Evolutionary conservation across 176 grass and related monocot genomes (phyloP).

Genomic region (Rhynchospora pubera): DNA sequence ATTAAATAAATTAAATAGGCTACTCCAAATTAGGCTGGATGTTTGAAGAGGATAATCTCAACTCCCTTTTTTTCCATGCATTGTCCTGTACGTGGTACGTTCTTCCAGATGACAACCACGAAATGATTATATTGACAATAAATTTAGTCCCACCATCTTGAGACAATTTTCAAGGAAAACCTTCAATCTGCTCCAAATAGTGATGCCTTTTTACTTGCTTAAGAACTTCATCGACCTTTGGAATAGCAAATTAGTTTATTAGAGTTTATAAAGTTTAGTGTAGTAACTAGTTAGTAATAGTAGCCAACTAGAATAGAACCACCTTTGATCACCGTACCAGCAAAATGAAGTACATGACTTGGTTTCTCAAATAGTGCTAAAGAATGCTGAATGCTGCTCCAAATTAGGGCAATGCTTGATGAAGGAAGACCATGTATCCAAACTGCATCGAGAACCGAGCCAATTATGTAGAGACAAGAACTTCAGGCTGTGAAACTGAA

Average conservation of each 20-base stretch:
- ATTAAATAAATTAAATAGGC: not conserved
- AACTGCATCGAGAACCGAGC: no score
- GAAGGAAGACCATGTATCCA: not conserved
- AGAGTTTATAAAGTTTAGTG: not conserved
- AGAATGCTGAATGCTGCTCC: constrained; percentile 2
- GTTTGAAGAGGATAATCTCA: not conserved
- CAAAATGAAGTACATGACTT: not conserved
- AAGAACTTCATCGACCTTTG: not conserved
- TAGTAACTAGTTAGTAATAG: not conserved
- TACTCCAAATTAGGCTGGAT: not conserved
- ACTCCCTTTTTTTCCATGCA: not conserved
- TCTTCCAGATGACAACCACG: not conserved
- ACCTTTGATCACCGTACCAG: not conserved
- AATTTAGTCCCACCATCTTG: not conserved
- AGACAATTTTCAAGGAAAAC: not conserved
- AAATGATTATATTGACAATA: not conserved
- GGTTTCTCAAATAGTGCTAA: not conserved
- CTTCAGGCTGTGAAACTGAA: no score
- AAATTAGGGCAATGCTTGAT: constrained; percentile 1
- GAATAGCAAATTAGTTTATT: not conserved
- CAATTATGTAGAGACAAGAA: no score
- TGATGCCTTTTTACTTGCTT: not conserved
- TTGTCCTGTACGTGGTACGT: not conserved
- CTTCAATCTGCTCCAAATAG: not conserved
- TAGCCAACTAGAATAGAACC: not conserved